Evolutionary conservation across 2,329 filamentous ascomycete genomes (phyloP), one percentile per base, ranked within the genome.

Genomic region (Elsinoe batatas): DNA sequence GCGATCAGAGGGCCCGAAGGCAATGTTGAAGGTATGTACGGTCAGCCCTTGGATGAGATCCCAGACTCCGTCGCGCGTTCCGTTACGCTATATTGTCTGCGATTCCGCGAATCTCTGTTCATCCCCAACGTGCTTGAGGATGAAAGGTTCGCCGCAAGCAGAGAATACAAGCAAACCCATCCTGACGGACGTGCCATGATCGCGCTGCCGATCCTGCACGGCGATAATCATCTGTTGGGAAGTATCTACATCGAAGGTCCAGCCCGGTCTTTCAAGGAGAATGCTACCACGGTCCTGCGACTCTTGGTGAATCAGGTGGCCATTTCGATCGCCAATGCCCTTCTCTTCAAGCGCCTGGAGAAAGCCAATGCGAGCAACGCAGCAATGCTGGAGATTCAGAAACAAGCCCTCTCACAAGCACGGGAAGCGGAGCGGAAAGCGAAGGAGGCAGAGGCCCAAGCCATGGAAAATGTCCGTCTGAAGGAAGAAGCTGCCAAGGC

Each of bases 401-500:
- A 86, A 69, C 79, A 80, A 26, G 84, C 87, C 2, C 75, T 91
- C 8, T 79, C 78, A 3, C 84, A 89, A 65, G 87, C 87, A 11
- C 77, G 83, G 56, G 80, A 84, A 58, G 84, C 87, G 0, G 86
- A 91, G 68, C 79, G 79, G 58, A 89, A 90, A 67, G 87, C 87
- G 8, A 89, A 88, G 67, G 74, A 80, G 53, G 87, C 87, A 1
- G 86, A 91, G 67, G 81, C 84, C 0, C 82, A 88, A 65, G 87
- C 87, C 6, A 82, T 87, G 65, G 80, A 84, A 58, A 89, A 88
- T 67, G 86, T 91, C 66, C 85, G 87, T 69, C 77, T 91, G 37
- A 88, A 88, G 13, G 87, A 91, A 66, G 87, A 91, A 68, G 87
- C 87, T 10, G 86, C 87, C 18, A 88, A 87, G 69, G 87, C 87